phyloP scores from a whole-genome alignment of 148 eudicot species.

The Chenopodium suecicum region DNA sequence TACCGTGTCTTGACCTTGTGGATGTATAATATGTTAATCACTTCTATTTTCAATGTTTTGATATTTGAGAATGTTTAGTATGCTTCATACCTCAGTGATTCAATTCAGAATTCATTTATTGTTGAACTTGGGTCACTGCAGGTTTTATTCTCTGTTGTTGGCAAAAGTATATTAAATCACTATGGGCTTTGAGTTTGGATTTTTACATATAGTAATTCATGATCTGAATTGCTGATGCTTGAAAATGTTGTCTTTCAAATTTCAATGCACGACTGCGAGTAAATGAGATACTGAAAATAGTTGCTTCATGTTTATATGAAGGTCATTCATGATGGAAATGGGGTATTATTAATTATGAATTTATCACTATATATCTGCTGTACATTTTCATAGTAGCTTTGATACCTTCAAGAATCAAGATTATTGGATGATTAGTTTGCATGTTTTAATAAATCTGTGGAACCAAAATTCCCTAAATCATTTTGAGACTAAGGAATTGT shows the following conservation, averaged over 20 bases:
- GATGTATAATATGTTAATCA: background rate
- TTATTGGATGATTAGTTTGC: background rate
- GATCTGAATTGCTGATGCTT: background rate
- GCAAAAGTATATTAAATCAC: background rate
- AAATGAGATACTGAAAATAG: background rate
- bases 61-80: background rate
- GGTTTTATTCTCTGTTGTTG: background rate
- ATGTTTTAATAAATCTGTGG: background rate
- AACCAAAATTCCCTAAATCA: no score
- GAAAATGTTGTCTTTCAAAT: background rate
- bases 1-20: conserved; percentile 8
- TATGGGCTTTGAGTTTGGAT: background rate
- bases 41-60: background rate
- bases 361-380: background rate
- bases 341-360: background rate
- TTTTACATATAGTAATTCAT: background rate
- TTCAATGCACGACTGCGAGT: background rate
- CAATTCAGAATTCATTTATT: background rate
- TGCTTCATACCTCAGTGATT: background rate
- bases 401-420: background rate
- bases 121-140: background rate
- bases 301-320: background rate
- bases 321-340: background rate
- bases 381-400: background rate
- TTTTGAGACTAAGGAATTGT: no score